Evolutionary conservation across 495 filamentous ascomycete species (phyloP).

Genomic region (Podospora sp.): DNA sequence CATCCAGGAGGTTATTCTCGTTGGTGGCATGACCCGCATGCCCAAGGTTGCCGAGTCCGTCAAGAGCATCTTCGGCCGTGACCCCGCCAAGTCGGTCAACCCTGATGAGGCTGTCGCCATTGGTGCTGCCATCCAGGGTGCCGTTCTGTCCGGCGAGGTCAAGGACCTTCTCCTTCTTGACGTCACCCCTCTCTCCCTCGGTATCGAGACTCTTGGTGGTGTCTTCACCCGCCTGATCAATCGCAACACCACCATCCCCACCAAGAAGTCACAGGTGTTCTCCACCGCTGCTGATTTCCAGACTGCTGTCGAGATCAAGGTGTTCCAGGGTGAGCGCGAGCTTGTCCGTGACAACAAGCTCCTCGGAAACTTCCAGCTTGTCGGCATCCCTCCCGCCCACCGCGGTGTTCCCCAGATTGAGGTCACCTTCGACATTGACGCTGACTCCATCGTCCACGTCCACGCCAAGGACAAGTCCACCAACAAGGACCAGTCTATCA

Average conservation of each 20-base stretch:
- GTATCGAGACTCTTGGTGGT: slow-evolving; percentile 99
- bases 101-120: slow-evolving; percentile 99
- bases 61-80: slow-evolving; percentile 96
- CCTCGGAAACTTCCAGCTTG: slow-evolving; percentile 99
- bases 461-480: slow-evolving; percentile 99
- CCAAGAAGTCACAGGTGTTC: slow-evolving; percentile 99
- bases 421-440: slow-evolving; percentile 99
- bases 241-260: slow-evolving; percentile 99
- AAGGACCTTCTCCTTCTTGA: slow-evolving; percentile 95
- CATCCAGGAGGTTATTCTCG: slow-evolving; percentile 97
- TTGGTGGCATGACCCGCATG: slow-evolving; percentile 99
- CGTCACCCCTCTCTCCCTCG: slow-evolving; percentile 95
- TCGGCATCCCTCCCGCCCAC: slow-evolving; percentile 95
- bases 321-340: slow-evolving; percentile 99
- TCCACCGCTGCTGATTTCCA: slow-evolving; percentile 99
- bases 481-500: slow-evolving; percentile 99
- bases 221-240: slow-evolving; percentile 99
- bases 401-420: slow-evolving; percentile 97
- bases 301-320: slow-evolving; percentile 99
- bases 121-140: slow-evolving; percentile 97
- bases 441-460: slow-evolving; percentile 98
- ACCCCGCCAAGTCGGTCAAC: slow-evolving; percentile 98
- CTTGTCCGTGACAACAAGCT: slow-evolving; percentile 99
- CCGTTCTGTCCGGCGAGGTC: slow-evolving; percentile 93
- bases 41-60: slow-evolving; percentile 98